Evolutionary conservation across 768 basidiomycete genomes (phyloP).

Genomic region (Serpula lacrymans): DNA sequence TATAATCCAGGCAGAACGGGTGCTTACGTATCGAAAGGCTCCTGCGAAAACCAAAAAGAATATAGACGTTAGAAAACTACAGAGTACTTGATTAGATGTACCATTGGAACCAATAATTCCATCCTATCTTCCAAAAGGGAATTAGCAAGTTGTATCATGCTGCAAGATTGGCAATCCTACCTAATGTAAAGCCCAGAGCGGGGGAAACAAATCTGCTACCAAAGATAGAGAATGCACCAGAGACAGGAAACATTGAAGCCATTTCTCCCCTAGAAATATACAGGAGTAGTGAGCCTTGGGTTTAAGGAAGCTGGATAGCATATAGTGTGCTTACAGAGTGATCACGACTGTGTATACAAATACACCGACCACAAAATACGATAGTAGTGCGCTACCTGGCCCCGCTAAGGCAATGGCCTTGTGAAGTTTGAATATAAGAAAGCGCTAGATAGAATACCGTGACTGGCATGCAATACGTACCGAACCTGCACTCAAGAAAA

Average conservation of each 20-base stretch:
- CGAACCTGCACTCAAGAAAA: constrained; percentile 58
- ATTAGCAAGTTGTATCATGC: too few relatives aligned
- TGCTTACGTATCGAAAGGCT: constrained; percentile 37
- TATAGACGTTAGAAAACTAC: constrained; percentile 1
- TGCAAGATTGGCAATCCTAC: too few relatives aligned
- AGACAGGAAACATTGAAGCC: constrained; percentile 60
- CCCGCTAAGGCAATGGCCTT: constrained; percentile 55
- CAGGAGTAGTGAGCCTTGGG: background rate
- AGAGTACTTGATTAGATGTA: constrained; percentile 18
- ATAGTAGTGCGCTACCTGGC: constrained; percentile 58
- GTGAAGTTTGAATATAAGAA: background rate
- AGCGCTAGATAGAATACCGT: background rate
- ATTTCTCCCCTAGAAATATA: constrained; percentile 50
- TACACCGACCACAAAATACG: constrained; percentile 55
- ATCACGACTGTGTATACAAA: constrained; percentile 63
- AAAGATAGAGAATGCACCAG: constrained; percentile 58
- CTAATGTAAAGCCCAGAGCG: constrained; percentile 56
- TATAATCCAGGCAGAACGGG: background rate
- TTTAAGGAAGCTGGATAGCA: too few relatives aligned
- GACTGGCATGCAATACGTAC: constrained; percentile 35
- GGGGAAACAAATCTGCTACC: constrained; percentile 58
- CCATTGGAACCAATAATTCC: constrained; percentile 59
- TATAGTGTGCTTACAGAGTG: constrained; percentile 20
- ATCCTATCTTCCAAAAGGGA: constrained; percentile 33
- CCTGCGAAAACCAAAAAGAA: constrained; percentile 19